phyloP scores from a whole-genome alignment of 73 alveolate genomes.

The Stentor roeselii region DNA sequence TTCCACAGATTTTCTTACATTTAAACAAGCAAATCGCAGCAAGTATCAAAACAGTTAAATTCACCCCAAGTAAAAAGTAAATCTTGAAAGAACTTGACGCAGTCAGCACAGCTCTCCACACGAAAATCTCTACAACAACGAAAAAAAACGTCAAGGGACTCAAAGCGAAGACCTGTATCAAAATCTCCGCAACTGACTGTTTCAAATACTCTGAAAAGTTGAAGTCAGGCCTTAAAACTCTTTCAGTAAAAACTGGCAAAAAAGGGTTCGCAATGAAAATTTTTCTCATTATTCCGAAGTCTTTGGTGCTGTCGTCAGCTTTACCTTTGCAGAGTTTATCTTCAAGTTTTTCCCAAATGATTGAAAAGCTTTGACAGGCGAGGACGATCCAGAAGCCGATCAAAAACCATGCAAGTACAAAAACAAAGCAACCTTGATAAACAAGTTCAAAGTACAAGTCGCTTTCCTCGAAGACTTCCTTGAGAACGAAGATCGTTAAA shows the following conservation, averaged over 20 bases:
- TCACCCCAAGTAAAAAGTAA: neutral
- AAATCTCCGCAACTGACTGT: neutral
- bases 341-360: neutral
- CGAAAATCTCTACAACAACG: neutral
- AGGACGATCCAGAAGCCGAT: neutral
- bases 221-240: slow-evolving; percentile 9
- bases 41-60: neutral
- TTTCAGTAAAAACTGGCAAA: neutral
- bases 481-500: neutral
- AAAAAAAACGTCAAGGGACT: neutral
- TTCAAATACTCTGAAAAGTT: slow-evolving; percentile 12
- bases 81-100: neutral
- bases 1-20: neutral
- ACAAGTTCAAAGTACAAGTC: neutral
- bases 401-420: neutral
- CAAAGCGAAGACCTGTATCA: neutral
- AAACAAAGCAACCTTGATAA: neutral
- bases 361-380: neutral
- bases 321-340: neutral
- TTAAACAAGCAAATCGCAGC: neutral
- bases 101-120: neutral
- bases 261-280: neutral
- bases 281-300: slow-evolving; percentile 7
- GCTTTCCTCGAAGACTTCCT: neutral
- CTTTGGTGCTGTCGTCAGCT: neutral